A percentile compares a stretch with the other conserved stretches of the same genome.
These are phyloP conservation scores for peach (Prunus persica) DNA, from an alignment of 306 rosid genomes.

Conservation along the genomic window Prunus_persica_NCBIv2 NC_034015.1:21422501-21423000, in stretches of 20 bases:
- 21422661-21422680: constrained; percentile 19
- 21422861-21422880: background rate
- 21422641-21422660: constrained; percentile 39
- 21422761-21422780: background rate
- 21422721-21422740: too few species aligned
- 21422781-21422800: background rate
- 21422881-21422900: background rate
- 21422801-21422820: constrained; percentile 30
- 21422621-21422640: constrained; percentile 45
- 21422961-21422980: background rate
- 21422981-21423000: background rate
- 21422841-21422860: background rate
- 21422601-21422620: constrained; percentile 32
- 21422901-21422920: background rate
- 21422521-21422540: constrained; percentile 35
- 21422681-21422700: background rate
- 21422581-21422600: constrained; percentile 1
- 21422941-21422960: background rate
- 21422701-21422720: too few species aligned
- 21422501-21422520: constrained; percentile 14
- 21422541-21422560: background rate
- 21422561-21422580: constrained; percentile 15
- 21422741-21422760: too few species aligned
- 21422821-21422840: constrained; percentile 2
- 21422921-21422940: too few species aligned